Conservation (phyloP, 441 rosid species). For the Erodium trifolium region DNA sequence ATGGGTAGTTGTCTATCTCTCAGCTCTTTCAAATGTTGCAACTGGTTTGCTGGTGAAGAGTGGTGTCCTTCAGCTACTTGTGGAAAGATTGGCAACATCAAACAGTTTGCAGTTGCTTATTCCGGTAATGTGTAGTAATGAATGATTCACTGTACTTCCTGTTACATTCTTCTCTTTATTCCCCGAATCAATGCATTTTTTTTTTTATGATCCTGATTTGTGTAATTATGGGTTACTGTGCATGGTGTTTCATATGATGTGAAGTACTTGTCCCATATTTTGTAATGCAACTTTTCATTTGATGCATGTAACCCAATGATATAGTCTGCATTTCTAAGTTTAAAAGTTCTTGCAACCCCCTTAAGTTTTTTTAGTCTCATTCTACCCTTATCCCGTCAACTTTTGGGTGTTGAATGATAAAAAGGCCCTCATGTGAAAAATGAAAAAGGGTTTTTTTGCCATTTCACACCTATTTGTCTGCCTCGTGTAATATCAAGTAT, state of each 20-base stretch:
- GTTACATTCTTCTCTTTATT: neutral
- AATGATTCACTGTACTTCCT: conserved; percentile 13
- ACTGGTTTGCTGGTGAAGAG: conserved; percentile 63
- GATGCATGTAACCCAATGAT: no score
- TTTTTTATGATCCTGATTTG: no score
- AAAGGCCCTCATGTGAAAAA: no score
- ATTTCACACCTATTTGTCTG: neutral
- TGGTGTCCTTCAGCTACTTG: conserved; percentile 60
- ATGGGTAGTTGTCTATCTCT: conserved; percentile 93
- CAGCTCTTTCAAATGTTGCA: conserved; percentile 85
- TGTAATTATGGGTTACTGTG: neutral
- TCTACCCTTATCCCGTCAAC: no score
- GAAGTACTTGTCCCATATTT: neutral
- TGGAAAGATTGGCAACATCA: conserved; percentile 73
- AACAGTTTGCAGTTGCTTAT: conserved; percentile 73
- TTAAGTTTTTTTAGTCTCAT: no score
- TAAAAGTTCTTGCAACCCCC: no score
- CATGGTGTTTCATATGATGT: neutral
- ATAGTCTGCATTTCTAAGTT: no score
- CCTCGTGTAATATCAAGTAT: conserved; percentile 9
- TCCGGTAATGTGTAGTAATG: conserved; percentile 48
- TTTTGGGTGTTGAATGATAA: no score
- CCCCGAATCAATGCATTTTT: neutral
- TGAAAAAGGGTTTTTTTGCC: no score
- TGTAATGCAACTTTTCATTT: no score